Conservation (phyloP, 495 filamentous ascomycete species). For the Delitschia confertaspora region DNA sequence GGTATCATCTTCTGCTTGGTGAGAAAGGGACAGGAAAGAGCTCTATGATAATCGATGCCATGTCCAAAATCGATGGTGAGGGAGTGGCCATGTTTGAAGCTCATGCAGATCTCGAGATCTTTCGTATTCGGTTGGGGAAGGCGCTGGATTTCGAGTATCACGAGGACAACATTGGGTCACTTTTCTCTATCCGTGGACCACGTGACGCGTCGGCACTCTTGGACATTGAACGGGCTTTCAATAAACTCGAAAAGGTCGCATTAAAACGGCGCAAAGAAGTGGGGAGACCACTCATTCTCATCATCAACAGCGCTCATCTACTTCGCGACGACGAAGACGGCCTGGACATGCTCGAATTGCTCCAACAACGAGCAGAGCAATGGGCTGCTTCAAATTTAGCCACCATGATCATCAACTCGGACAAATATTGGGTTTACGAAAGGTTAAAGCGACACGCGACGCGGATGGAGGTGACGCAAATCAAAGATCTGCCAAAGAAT, state of each 20-base stretch:
- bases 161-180: slow-evolving; percentile 84
- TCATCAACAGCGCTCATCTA: slow-evolving; percentile 86
- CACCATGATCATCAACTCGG: slow-evolving; percentile 84
- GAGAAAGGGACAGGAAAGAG: slow-evolving; percentile 96
- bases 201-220: slow-evolving; percentile 82
- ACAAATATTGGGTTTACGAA: slow-evolving; percentile 98
- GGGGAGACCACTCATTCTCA: slow-evolving; percentile 66
- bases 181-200: slow-evolving; percentile 90
- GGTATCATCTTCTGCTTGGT: slow-evolving; percentile 88
- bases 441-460: slow-evolving; percentile 81
- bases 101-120: slow-evolving; percentile 89
- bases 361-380: slow-evolving; percentile 90
- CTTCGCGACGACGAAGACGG: slow-evolving; percentile 86
- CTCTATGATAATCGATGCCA: slow-evolving; percentile 88
- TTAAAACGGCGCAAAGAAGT: slow-evolving; percentile 47
- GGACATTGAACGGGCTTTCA: slow-evolving; percentile 92
- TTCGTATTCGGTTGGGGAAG: slow-evolving; percentile 83
- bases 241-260: slow-evolving; percentile 95
- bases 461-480: slow-evolving; percentile 80
- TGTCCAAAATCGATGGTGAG: slow-evolving; percentile 80
- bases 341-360: slow-evolving; percentile 80
- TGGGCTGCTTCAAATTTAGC: slow-evolving; percentile 88
- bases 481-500: slow-evolving; percentile 68
- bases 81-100: slow-evolving; percentile 90
- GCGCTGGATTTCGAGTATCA: slow-evolving; percentile 90